Evolutionary conservation across 148 eudicot species (phyloP), one percentile per base, ranked within the genome.

Genomic region (Simmondsia chinensis): DNA sequence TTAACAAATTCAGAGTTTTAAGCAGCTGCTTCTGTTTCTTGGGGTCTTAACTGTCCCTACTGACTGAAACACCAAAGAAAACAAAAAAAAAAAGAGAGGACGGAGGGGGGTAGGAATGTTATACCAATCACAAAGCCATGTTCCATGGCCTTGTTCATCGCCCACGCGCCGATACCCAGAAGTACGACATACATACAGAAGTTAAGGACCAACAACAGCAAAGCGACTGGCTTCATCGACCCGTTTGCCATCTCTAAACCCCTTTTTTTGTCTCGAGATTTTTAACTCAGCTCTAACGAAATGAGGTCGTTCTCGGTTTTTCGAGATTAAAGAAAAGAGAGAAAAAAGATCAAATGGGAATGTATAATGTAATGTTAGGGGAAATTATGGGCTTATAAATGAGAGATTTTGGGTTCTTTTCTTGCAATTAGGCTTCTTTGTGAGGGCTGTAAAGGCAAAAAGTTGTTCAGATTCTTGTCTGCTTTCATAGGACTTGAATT

Each of bases 151-250:
- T 34, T 30, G 29, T 80, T 70, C 54, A 76, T 59, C 0, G 83
- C 85, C 97, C 97, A 89, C 30, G 82, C 93, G 19, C 83, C 82
- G 17, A 89, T 76, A 47, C 87, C 80, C 8, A 81, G 44, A 56
- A 89, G 52, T 7, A 82, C 54, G 7, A 70, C 80, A 52, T 57
- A 89, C 97, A 89, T 89, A 61, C 80, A 76, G 56, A 89, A 89
- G 51, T 89, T 89, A 41, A 89, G 95, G 34, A 64, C 30, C 68
- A 89, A 38, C 57, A 89, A 87, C 39, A 74, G 24, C 2, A 64
- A 7, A 19, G 82, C 84, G 7, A 31, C 66, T 11, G 76, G 66
- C 58, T 71, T 75, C 61, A 71, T 59, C 30, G 70, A 61, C 22
- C 35, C 52, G 22, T 53, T 74, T 0, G 80, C 89, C 89, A 85